Evolutionary conservation across 2,329 filamentous ascomycete genomes (phyloP).

Genomic region (Colletotrichum sp.): DNA sequence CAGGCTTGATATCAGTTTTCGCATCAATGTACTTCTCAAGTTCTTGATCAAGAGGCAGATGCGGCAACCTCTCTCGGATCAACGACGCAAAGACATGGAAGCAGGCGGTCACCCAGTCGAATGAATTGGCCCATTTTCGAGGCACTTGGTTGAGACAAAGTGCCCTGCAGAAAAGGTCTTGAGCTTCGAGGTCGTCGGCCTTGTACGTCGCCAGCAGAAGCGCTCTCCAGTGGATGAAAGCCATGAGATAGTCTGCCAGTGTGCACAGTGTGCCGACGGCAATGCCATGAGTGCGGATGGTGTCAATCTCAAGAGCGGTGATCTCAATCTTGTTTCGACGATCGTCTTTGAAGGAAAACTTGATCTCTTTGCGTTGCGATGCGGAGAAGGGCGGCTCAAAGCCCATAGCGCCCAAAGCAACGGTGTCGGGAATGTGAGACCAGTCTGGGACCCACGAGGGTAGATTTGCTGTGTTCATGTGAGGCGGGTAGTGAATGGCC

Average conservation of each 20-base stretch:
- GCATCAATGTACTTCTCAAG: slow-evolving; percentile 11
- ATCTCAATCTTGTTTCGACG: slow-evolving; percentile 32
- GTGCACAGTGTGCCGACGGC: slow-evolving; percentile 32
- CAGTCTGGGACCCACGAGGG: slow-evolving; percentile 42
- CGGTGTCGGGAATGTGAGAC: slow-evolving; percentile 27
- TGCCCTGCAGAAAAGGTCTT: slow-evolving; percentile 34
- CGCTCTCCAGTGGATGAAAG: slow-evolving; percentile 38
- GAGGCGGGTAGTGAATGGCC: slow-evolving; percentile 34
- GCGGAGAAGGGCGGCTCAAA: slow-evolving; percentile 26
- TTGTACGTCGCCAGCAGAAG: slow-evolving; percentile 24
- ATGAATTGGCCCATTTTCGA: background rate
- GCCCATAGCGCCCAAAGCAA: slow-evolving; percentile 23
- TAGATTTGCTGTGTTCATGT: slow-evolving; percentile 27
- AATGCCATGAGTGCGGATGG: slow-evolving; percentile 26
- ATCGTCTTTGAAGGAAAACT: slow-evolving; percentile 28
- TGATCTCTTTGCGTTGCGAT: slow-evolving; percentile 17
- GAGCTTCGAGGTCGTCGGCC: background rate
- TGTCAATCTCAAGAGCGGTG: slow-evolving; percentile 31
- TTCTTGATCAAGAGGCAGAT: slow-evolving; percentile 18
- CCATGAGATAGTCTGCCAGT: slow-evolving; percentile 36
- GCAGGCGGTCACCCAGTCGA: slow-evolving; percentile 26
- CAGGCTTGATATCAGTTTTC: background rate
- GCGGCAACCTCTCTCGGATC: slow-evolving; percentile 23
- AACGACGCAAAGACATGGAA: slow-evolving; percentile 25
- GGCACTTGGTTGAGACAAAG: slow-evolving; percentile 31